Percentiles rank a stretch among this genome's conserved stretches.
These are phyloP conservation scores for Boechera stricta DNA, from an alignment of 345 rosid genomes.

Conservation along the genomic window DNA sequence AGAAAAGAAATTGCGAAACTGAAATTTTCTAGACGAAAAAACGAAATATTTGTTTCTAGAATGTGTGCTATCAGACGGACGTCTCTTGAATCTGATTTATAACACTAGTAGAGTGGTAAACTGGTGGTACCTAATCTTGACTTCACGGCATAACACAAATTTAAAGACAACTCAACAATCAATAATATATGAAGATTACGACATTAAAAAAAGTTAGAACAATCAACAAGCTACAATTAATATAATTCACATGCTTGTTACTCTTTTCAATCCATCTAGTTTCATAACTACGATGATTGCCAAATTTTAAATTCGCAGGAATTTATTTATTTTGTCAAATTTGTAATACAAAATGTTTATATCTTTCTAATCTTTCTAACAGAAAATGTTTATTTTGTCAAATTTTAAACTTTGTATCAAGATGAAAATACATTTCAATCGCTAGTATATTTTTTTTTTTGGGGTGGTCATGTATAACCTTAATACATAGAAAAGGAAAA, in stretches of 20 bases:
- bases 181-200: slow-evolving; percentile 1
- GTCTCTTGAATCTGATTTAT: background rate
- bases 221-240: slow-evolving; percentile 9
- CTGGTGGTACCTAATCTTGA: slow-evolving; percentile 11
- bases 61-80: no score
- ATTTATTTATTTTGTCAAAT: background rate
- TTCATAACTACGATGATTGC: background rate
- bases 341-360: background rate
- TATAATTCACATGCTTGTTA: slow-evolving; percentile 7
- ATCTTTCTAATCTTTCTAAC: background rate
- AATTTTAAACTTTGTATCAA: background rate
- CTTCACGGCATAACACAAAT: background rate
- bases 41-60: background rate
- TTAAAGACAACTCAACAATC: background rate
- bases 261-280: slow-evolving; percentile 15
- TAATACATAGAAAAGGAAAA: no score
- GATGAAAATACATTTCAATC: background rate
- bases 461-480: background rate
- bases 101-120: slow-evolving; percentile 1
- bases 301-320: background rate
- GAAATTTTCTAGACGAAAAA: no score
- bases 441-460: background rate
- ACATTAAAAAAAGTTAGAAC: background rate
- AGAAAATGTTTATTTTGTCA: no score
- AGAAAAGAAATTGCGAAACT: no score